Evolutionary conservation across 768 basidiomycete species (phyloP).

Genomic region (Kwoniella bestiolae): DNA sequence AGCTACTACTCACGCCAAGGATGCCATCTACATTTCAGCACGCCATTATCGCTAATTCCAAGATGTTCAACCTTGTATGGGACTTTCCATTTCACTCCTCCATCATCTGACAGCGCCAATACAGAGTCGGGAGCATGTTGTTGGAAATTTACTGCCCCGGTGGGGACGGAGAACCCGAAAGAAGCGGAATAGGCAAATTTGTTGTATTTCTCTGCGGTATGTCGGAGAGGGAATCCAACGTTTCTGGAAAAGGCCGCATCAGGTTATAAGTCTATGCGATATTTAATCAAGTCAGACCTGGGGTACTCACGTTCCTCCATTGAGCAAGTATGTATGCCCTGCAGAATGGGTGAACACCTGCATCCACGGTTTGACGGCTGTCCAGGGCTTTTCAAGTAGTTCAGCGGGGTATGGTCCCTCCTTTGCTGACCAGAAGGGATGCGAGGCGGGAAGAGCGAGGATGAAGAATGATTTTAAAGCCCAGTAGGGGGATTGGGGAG

Average conservation of each 20-base stretch:
- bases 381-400: conserved; percentile 54
- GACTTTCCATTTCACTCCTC: conserved; percentile 3
- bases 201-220: conserved; percentile 68
- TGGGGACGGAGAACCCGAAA: conserved; percentile 76
- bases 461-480: conserved; percentile 76
- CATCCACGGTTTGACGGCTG: conserved; percentile 35
- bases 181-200: conserved; percentile 75
- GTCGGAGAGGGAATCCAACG: conserved; percentile 23
- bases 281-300: too few species aligned
- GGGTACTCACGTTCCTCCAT: conserved; percentile 68
- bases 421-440: conserved; percentile 71
- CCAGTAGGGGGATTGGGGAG: conserved; percentile 73
- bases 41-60: conserved; percentile 31
- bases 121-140: conserved; percentile 73
- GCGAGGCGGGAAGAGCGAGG: conserved; percentile 67
- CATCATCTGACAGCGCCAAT: conserved; percentile 69
- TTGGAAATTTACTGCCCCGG: conserved; percentile 69
- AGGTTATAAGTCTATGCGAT: conserved; percentile 42
- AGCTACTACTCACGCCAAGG: conserved; percentile 62
- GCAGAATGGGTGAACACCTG: conserved; percentile 40
- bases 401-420: conserved; percentile 69
- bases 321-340: conserved; percentile 67
- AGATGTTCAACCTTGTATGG: conserved; percentile 17
- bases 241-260: conserved; percentile 17
- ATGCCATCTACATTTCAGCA: conserved; percentile 69